Evolutionary conservation across 495 filamentous ascomycete genomes (phyloP), one percentile per base, ranked within the genome.

Genomic region (Cercophora sp.): DNA sequence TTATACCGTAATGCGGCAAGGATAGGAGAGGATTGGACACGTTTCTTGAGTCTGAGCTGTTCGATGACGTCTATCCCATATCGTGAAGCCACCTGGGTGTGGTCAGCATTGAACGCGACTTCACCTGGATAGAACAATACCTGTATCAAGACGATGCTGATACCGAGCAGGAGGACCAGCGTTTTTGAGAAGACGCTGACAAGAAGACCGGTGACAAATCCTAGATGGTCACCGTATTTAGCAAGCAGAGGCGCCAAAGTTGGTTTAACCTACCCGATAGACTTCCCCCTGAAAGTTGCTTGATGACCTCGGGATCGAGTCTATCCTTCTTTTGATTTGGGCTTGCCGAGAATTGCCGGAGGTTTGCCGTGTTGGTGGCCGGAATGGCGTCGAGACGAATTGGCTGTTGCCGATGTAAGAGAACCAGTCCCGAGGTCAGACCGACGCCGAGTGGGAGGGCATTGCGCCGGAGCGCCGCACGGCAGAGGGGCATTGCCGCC

Each of bases 111-210:
- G 10, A 24, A 10, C n/a, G 19, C 10, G 15, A 22, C 1, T 15
- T 26, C 10, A 8, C 46, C 25, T 48, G 31, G 8, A 34, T 20
- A 34, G 23, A 27, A 36, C 73, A 74, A 44, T 69, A 91, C 88
- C 78, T 91, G 86, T 50, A 87, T 65, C 18, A 82, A 64, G 20
- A 91, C 78, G 51, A 92, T 75, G 5, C 82, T 71, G 48, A 93
- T 69, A 0, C 89, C 88, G 9, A 91, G 62, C 26, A 95, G 61
- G 27, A 91, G 64, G 6, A 87, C 86, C 58, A 95, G 64, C 4
- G 82, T 83, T 61, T 79, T 80, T 37, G 86, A 91, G 67, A 95
- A 92, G 34, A 86, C 77, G 58, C 81, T 78, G 48, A 95, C 75
- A 5, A 86, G 75, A 16, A 92, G 62, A 2, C 89, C 89, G 0